Evolutionary conservation across 1,284 basidiomycete genomes (phyloP), one percentile per base, ranked within the genome.

Genomic region (Gymnopus androsaceus): DNA sequence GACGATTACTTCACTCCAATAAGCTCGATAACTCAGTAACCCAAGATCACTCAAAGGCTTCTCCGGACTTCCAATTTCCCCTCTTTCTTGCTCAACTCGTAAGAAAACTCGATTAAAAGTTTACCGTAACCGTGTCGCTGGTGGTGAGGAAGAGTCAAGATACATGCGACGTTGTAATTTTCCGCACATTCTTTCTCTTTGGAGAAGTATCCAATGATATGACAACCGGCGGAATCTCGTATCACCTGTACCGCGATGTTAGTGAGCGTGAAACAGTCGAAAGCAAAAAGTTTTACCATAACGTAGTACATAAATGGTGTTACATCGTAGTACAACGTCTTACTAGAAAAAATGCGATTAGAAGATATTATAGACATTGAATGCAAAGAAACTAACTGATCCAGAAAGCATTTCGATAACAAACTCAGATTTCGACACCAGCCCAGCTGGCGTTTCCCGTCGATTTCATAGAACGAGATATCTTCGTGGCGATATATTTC

Each of bases 111-210:
- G 73, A 99, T 99, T 42, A 99, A 80, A 30, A 98, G 77, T 68
- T 94, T 94, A 55, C 97, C 97, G 71, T 94, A 98, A 1, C 96
- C 96, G n/a, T n/a, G n/a, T n/a, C n/a, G n/a, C 72, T 99, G 97
- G 70, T 98, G 92, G 71, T 99, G 97, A 6, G 97, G 97, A 36
- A 99, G 82, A 9, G 97, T 97, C 60, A 99, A 77, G 74, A 99
- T 98, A 80, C 97, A 99, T 0, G 97, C 96, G 52, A 99, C 92
- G 71, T 99, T n/a, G n/a, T n/a, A n/a, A n/a, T n/a, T n/a, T n/a
- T n/a, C n/a, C n/a, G n/a, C n/a, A n/a, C n/a, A n/a, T n/a, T 99
- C 97, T 71, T 99, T 99, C 75, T 99, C 97, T 69, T 99, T 99
- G 31, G 95, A 98, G 72, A 99, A 99, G 76, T 98, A 99, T 37